A percentile compares a stretch with the other conserved stretches of the same genome.
Evolutionary conservation across 805 yeast species (phyloP).

Genomic region (Metschnikowia aberdeeniae): DNA sequence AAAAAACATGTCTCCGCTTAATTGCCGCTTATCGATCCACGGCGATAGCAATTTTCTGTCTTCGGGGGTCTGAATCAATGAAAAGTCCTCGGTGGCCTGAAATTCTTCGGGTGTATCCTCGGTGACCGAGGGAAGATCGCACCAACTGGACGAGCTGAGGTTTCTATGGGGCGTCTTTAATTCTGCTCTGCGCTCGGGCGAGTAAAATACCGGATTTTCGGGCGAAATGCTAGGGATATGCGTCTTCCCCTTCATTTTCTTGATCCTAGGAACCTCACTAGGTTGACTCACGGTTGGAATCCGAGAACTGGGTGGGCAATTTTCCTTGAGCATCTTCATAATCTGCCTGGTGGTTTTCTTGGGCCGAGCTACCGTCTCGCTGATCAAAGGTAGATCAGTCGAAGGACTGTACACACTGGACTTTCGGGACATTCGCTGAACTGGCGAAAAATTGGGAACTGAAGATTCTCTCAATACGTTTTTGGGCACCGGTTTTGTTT

Average conservation of each 20-base stretch:
- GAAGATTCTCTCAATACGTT: constrained; percentile 1
- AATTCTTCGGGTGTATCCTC: constrained; percentile 3
- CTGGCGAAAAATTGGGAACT: constrained; percentile 4
- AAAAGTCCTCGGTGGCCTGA: constrained; percentile 2
- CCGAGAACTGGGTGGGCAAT: constrained; percentile 8
- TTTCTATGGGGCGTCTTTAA: constrained; percentile 3
- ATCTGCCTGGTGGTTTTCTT: background rate
- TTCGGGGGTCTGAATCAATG: constrained; percentile 3
- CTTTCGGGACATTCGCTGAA: background rate
- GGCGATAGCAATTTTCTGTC: constrained; percentile 2
- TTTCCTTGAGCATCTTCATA: background rate
- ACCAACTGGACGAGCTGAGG: constrained; percentile 5
- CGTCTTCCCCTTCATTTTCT: constrained; percentile 18
- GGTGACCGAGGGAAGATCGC: constrained; percentile 3
- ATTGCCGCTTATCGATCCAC: constrained; percentile 1
- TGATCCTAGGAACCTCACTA: constrained; percentile 24
- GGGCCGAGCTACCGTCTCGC: background rate
- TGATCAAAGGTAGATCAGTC: background rate
- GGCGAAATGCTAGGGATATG: constrained; percentile 29
- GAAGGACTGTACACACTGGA: background rate
- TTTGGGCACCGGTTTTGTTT: background rate
- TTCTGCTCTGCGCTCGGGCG: constrained; percentile 17
- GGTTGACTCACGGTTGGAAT: constrained; percentile 26
- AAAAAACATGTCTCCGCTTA: background rate
- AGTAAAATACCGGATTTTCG: constrained; percentile 29